phyloP scores from a whole-genome alignment of 305 asterid species.

The Euphrasia arctica region DNA sequence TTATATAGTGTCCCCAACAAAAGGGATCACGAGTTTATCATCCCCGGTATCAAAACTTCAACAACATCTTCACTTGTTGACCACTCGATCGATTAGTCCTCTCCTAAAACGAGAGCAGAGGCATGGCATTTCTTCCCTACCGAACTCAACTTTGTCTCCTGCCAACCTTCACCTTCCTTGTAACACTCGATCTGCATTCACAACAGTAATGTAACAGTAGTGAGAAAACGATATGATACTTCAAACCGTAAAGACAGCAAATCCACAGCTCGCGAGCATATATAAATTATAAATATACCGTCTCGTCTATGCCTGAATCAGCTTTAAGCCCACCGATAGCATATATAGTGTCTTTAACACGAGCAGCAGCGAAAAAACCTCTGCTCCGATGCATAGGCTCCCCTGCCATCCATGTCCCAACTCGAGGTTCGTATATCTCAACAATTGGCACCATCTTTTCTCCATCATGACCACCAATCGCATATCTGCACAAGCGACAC shows the following conservation, averaged over 20 bases:
- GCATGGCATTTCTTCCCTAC: conserved; percentile 42
- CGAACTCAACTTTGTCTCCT: conserved; percentile 30
- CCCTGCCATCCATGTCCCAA: conserved; percentile 53
- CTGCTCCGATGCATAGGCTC: conserved; percentile 56
- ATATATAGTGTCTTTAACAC: conserved; percentile 52
- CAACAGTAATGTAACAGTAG: no score
- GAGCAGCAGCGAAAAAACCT: conserved; percentile 52
- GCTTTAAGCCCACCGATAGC: conserved; percentile 58
- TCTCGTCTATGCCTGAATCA: conserved; percentile 29
- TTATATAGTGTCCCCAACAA: background rate
- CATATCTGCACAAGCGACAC: conserved; percentile 44
- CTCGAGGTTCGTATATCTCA: conserved; percentile 73
- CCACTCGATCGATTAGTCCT: background rate
- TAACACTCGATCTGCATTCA: conserved; percentile 52
- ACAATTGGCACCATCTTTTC: conserved; percentile 37
- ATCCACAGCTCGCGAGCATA: background rate
- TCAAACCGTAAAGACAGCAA: background rate
- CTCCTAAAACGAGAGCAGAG: conserved; percentile 49
- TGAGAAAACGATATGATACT: background rate
- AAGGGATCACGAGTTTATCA: background rate
- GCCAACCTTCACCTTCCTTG: conserved; percentile 65
- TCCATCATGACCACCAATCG: conserved; percentile 71
- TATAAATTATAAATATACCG: no score
- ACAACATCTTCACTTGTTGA: background rate
- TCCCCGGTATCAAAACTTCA: background rate